Conservation (phyloP, 192 early-diverging fungal species). For the Powellomyces hirtus region DNA sequence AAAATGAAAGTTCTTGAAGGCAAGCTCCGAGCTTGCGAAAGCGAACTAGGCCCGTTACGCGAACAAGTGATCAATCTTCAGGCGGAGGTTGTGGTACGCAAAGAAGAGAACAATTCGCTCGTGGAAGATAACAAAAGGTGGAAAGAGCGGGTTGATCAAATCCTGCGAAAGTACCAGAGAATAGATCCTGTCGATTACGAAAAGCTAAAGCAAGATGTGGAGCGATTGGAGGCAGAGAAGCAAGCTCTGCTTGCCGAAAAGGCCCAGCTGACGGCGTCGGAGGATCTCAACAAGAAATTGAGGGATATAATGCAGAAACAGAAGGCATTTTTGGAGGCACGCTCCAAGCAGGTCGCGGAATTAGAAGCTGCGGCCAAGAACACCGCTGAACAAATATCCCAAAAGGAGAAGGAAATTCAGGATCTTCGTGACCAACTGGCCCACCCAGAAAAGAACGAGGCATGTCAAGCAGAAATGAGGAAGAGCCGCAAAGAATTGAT, state of each 20-base stretch:
- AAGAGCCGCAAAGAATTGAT: constrained; percentile 12
- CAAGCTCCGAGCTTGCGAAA: constrained; percentile 37
- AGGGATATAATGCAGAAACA: constrained; percentile 12
- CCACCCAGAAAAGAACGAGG: constrained; percentile 21
- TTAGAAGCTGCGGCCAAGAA: not conserved
- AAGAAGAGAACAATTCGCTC: constrained; percentile 51
- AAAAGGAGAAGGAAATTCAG: constrained; percentile 2
- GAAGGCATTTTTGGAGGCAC: not conserved
- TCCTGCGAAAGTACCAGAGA: constrained; percentile 72
- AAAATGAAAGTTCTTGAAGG: constrained; percentile 41
- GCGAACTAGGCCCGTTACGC: constrained; percentile 48
- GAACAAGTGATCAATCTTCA: constrained; percentile 59
- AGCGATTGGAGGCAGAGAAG: constrained; percentile 23
- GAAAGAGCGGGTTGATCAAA: constrained; percentile 70
- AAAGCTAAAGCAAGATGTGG: constrained; percentile 58
- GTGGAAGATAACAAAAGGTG: constrained; percentile 65
- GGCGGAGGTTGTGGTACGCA: constrained; percentile 60
- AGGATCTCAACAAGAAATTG: not conserved
- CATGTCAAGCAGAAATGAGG: constrained; percentile 1
- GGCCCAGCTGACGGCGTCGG: not conserved
- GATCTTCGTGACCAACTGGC: not conserved
- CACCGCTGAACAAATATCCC: not conserved
- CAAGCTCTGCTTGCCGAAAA: constrained; percentile 17
- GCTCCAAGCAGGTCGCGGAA: constrained; percentile 14
- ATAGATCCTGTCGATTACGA: constrained; percentile 79